Evolutionary conservation across 1,284 basidiomycete genomes (phyloP).

Genomic region (Apiotrichum sp.): DNA sequence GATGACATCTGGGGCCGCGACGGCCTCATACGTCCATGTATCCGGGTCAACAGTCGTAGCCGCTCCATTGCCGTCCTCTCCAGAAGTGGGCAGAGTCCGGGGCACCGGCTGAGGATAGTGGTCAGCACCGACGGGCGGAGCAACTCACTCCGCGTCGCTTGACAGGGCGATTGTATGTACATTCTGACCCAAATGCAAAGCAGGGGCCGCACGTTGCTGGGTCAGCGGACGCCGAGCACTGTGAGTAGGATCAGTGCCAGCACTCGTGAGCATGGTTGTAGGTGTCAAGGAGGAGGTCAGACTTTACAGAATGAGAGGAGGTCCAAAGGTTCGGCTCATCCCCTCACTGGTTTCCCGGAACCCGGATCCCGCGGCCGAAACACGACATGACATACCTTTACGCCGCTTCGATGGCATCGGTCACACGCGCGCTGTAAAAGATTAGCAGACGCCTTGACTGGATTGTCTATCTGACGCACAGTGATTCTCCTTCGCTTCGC

Average conservation of each 20-base stretch:
- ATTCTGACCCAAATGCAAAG: conserved; percentile 31
- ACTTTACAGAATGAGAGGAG: no score
- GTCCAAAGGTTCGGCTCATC: no score
- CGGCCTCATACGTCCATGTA: conserved; percentile 28
- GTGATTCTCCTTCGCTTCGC: conserved; percentile 31
- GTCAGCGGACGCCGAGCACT: conserved; percentile 32
- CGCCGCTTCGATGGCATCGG: conserved; percentile 40
- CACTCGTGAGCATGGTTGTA: no score
- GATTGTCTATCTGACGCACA: neutral
- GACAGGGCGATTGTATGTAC: conserved; percentile 41
- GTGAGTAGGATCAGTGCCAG: neutral
- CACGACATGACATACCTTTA: conserved; percentile 25
- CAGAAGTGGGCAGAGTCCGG: neutral
- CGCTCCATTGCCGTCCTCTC: neutral
- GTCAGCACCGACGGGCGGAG: no score
- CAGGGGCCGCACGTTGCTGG: conserved; percentile 35
- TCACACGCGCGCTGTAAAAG: conserved; percentile 39
- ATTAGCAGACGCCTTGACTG: neutral
- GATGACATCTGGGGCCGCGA: conserved; percentile 28
- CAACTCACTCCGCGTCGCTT: conserved; percentile 41
- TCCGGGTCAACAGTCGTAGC: no score
- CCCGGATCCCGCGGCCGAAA: neutral
- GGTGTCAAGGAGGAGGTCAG: no score
- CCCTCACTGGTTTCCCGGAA: no score
- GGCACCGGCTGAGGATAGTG: neutral